Conservation (phyloP, 495 filamentous ascomycete genomes). For the Sphaerosporella brunnea region DNA sequence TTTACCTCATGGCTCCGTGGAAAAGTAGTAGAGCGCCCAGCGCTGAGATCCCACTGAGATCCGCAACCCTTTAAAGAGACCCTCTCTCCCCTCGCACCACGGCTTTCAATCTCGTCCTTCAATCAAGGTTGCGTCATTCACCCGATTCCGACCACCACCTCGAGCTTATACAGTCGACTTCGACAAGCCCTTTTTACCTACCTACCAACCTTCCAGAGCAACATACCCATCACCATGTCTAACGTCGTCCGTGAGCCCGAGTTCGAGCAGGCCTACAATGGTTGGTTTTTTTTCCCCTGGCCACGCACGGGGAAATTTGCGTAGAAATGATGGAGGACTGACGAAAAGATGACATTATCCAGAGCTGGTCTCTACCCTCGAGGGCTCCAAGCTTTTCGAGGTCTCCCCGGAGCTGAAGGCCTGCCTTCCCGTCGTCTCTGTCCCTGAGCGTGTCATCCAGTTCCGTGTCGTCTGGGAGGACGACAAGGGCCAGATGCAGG, state of each 20-base stretch:
- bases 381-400: constrained; percentile 82
- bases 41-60: too few relatives aligned
- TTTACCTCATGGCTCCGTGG: constrained; percentile 3
- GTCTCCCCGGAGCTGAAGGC: constrained; percentile 86
- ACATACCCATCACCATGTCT: constrained; percentile 41
- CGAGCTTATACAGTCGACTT: neutral
- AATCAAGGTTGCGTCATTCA: constrained; percentile 3
- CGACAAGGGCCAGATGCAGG: constrained; percentile 71
- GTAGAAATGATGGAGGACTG: too few relatives aligned
- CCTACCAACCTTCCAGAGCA: neutral
- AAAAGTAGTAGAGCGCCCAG: neutral
- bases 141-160: neutral
- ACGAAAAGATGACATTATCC: too few relatives aligned
- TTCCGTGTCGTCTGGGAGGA: constrained; percentile 96
- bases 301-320: too few relatives aligned
- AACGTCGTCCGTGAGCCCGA: constrained; percentile 80
- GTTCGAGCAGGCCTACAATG: constrained; percentile 97
- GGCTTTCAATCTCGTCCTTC: neutral
- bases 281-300: constrained; percentile 32
- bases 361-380: constrained; percentile 90
- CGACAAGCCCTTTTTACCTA: neutral
- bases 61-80: constrained; percentile 5
- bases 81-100: neutral
- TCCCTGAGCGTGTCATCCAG: constrained; percentile 91
- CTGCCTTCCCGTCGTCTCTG: constrained; percentile 68